Base-by-base conservation (phyloP, 2,329 filamentous ascomycete genomes). In the Cladosporium sp. region DNA sequence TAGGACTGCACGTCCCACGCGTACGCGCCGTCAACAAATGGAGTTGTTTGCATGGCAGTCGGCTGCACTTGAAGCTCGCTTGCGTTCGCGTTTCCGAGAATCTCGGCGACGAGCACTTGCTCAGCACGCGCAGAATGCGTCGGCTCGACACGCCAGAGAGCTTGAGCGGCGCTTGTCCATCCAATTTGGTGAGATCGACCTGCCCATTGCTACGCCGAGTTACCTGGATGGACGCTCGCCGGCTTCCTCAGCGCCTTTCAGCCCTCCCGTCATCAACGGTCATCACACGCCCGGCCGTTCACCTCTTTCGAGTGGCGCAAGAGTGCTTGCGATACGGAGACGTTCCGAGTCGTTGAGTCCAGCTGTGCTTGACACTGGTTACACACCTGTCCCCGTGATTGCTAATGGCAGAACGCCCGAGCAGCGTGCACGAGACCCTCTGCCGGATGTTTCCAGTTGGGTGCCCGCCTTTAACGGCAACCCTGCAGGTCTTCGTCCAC, bases 331-430 rank as follows among this genome's bases (percentile, higher is more conserved):
- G 21, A 12, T 46, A 10, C 40, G 40, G 3, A 33, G 16, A n/a
- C 18, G 29, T n/a, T 55, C 52, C 26, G 29, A 18, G n/a, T 23
- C 29, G 8, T 31, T 29, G 18, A 55, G 12, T 5, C n/a, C 33
- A 40, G n/a, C 21, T 28, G 55, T 26, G 26, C 2, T n/a, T 12
- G 29, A 28, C 29, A 26, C n/a, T 28, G 60, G 31, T 55, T 31
- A 49, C 18, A 62, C 60, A 14, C 49, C 60, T 33, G 31, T 33
- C 1, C 62, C 62, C 16, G 62, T 65, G 26, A 65, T 65, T 28
- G 53, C 37, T 18, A 28, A 65, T 29, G 62, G 62, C 18, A 50
- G 62, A 16, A 65, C 62, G 11, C 26, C 37, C 7, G 40, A 35
- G 26, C 62, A 65, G 21, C 62, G 53, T 16, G 7, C n/a, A 16